phyloP scores from a whole-genome alignment of 73 alveolate genomes.

The Paramecium primaurelia region DNA sequence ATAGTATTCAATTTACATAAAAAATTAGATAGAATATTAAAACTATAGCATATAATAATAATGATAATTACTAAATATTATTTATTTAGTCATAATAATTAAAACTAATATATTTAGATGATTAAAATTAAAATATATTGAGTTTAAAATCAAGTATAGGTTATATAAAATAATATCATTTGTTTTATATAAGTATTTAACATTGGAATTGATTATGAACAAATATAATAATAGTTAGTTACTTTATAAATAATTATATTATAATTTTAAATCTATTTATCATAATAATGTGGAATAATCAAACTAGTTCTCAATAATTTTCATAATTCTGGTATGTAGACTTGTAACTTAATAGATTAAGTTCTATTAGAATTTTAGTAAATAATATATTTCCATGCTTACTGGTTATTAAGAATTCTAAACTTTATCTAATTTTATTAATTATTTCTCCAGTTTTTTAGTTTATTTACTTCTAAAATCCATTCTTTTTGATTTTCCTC shows the following conservation, averaged over 20 bases:
- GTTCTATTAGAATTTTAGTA: neutral
- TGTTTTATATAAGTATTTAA: neutral
- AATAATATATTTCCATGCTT: neutral
- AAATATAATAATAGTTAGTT: too few species aligned
- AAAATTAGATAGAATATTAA: too few species aligned
- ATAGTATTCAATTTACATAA: neutral
- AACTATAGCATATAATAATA: neutral
- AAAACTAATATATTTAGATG: neutral
- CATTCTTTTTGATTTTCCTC: neutral
- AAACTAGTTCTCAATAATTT: neutral
- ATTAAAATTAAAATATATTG: too few species aligned
- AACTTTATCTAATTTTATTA: neutral
- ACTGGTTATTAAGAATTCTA: neutral
- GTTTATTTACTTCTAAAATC: neutral
- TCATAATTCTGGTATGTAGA: neutral
- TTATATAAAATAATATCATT: too few species aligned
- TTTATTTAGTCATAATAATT: too few species aligned
- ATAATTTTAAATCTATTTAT: neutral
- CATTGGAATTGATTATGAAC: neutral
- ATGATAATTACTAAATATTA: neutral
- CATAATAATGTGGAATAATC: neutral
- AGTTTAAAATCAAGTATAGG: too few species aligned
- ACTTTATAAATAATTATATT: neutral
- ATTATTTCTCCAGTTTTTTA: neutral
- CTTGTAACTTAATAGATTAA: neutral